Base-by-base conservation (phyloP, 2,329 filamentous ascomycete genomes). In the Purpureocillium lavendulum region DNA sequence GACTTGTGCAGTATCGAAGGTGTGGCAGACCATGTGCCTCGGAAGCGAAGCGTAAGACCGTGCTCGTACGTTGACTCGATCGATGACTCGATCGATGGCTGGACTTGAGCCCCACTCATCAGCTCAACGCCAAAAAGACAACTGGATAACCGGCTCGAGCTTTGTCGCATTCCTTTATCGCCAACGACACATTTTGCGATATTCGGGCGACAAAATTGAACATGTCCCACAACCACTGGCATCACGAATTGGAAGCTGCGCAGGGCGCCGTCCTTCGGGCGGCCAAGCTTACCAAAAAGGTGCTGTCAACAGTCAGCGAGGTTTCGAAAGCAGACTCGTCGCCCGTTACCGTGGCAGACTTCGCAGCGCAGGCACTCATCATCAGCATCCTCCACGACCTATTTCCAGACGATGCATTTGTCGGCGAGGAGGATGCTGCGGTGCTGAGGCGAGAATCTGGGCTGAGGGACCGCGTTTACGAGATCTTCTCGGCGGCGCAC, bases 291-390 rank as follows among this genome's bases (percentile, higher is more conserved):
- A 81, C 77, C 14, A 78, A 79, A 51, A 50, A 46, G 26, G 54
- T 64, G 16, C 58, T 59, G 31, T 52, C 52, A 53, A 61, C 42
- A 56, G 78, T 49, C 61, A 64, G 63, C 40, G 66, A 64, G 16
- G 61, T 78, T 38, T 66, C 71, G 50, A 81, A 82, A 53, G 64
- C 62, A 40, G 77, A 82, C 53, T 60, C 66, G 36, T 72, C 70
- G 0, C 77, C 77, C 17, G 78, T 82, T 37, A 81, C 78, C 1
- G 69, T 78, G 30, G 77, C 75, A 43, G 77, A 82, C 53, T 80
- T 81, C 51, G 77, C 74, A 31, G 71, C 74, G 2, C 77, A 82
- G 54, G 76, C 77, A 9, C 61, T 81, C 29, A 66, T 82, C 48
- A 80, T 80, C 49, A 64, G 63, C 40, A 69, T 73, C 21, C 59